A percentile compares a stretch with the other conserved stretches of the same genome.
Evolutionary conservation across 2,329 filamentous ascomycete genomes (phyloP).

Genomic region (Exophiala sideris): DNA sequence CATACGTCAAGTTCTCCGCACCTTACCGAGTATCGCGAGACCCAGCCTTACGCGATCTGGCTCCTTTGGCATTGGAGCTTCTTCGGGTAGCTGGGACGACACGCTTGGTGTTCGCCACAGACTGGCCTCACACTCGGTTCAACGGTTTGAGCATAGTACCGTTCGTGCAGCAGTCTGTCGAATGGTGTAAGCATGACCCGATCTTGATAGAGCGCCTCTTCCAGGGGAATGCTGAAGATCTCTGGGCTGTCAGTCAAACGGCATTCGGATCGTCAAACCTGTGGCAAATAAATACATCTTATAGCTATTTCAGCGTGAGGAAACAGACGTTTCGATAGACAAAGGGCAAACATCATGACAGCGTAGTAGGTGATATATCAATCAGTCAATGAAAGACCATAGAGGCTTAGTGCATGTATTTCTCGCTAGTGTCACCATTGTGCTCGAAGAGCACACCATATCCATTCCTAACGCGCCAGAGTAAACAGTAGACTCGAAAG

Average conservation of each 20-base stretch:
- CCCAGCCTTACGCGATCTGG: constrained; percentile 38
- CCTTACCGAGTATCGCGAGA: constrained; percentile 54
- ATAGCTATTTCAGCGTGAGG: too few species aligned
- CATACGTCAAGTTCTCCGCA: constrained; percentile 58
- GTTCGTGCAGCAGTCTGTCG: constrained; percentile 52
- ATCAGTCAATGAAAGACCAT: too few species aligned
- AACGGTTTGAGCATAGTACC: constrained; percentile 54
- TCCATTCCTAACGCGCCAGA: too few species aligned
- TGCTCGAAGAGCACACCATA: too few species aligned
- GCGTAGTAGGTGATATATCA: too few species aligned
- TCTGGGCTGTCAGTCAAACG: constrained; percentile 38
- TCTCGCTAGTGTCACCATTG: too few species aligned
- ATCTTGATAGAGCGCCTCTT: constrained; percentile 45
- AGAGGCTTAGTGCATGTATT: too few species aligned
- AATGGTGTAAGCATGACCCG: constrained; percentile 43
- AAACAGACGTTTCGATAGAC: too few species aligned
- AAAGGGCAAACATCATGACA: too few species aligned
- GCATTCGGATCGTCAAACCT: too few species aligned
- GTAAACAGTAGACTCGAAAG: too few species aligned
- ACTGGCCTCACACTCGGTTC: constrained; percentile 64
- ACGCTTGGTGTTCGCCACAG: constrained; percentile 56
- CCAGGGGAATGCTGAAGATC: constrained; percentile 52
- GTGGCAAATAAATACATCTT: too few species aligned
- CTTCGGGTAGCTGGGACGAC: constrained; percentile 41
- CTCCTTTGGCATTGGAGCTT: constrained; percentile 49